Evolutionary conservation across 2,329 filamentous ascomycete genomes (phyloP).

Genomic region (Claviceps cyperi): DNA sequence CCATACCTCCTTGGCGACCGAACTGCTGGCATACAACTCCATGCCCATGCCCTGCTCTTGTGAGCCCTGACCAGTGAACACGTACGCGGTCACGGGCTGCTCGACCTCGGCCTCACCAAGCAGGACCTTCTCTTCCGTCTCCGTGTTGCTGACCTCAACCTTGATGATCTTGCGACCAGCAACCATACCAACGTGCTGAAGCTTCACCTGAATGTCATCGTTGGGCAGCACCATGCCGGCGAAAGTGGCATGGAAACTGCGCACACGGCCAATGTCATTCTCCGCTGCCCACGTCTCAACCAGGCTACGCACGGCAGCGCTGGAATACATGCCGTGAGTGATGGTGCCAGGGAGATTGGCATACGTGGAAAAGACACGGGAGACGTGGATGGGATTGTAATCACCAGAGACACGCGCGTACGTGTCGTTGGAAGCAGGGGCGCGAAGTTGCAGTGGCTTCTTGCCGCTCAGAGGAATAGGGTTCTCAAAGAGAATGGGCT

Average conservation of each 20-base stretch:
- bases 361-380: slow-evolving; percentile 88
- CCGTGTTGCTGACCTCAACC: slow-evolving; percentile 89
- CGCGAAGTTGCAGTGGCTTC: slow-evolving; percentile 73
- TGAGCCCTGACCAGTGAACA: slow-evolving; percentile 96
- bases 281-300: slow-evolving; percentile 98
- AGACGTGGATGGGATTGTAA: slow-evolving; percentile 98
- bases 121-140: slow-evolving; percentile 92
- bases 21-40: slow-evolving; percentile 89
- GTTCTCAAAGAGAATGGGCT: slow-evolving; percentile 95
- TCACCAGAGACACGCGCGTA: slow-evolving; percentile 96
- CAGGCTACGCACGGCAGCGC: slow-evolving; percentile 84
- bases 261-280: slow-evolving; percentile 93
- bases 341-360: slow-evolving; percentile 94
- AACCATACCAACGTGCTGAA: slow-evolving; percentile 96
- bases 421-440: slow-evolving; percentile 91
- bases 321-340: slow-evolving; percentile 98
- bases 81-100: slow-evolving; percentile 89
- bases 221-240: slow-evolving; percentile 99
- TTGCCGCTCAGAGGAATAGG: slow-evolving; percentile 90
- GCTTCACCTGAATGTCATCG: slow-evolving; percentile 84
- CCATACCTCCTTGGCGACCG: slow-evolving; percentile 94
- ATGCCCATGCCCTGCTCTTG: slow-evolving; percentile 99
- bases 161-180: slow-evolving; percentile 98
- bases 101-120: slow-evolving; percentile 94
- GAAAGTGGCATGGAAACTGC: slow-evolving; percentile 90